A percentile compares a stretch with the other conserved stretches of the same genome.
phyloP scores from a whole-genome alignment of 192 early-diverging fungal species.

The Pilobolus umbonatus region DNA sequence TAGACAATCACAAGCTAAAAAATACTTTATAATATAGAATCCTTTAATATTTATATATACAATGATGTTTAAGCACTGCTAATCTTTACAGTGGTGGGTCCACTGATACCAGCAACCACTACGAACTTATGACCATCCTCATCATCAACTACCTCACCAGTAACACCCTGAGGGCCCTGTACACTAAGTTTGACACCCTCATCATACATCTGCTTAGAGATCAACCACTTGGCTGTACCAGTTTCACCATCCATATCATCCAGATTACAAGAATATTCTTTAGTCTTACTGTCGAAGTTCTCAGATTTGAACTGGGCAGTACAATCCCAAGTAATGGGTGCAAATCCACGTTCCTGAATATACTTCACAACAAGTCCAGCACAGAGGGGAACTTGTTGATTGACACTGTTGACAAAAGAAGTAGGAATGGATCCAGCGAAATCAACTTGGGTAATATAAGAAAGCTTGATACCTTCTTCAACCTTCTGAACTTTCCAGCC shows the following conservation, averaged over 20 bases:
- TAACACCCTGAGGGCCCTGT: conserved; percentile 25
- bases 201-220: conserved; percentile 42
- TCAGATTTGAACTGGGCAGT: conserved; percentile 29
- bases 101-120: conserved; percentile 15
- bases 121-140: conserved; percentile 19
- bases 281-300: conserved; percentile 37
- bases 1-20: too few relatives aligned
- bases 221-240: conserved; percentile 22
- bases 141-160: conserved; percentile 6
- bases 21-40: too few relatives aligned
- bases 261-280: conserved; percentile 26
- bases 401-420: conserved; percentile 40
- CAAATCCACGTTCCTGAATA: conserved; percentile 40
- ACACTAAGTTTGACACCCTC: conserved; percentile 42
- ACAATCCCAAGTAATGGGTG: conserved; percentile 34
- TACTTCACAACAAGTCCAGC: conserved; percentile 43
- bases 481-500: conserved; percentile 47
- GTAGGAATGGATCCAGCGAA: conserved; percentile 45
- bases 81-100: conserved; percentile 26
- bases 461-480: conserved; percentile 33
- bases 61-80: conserved; percentile 18
- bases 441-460: conserved; percentile 50
- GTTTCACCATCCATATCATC: too few relatives aligned
- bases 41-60: conserved; percentile 1
- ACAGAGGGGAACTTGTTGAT: conserved; percentile 42